phyloP scores from a whole-genome alignment of 2,329 filamentous ascomycete genomes.

The Neofusicoccum laricinum region DNA sequence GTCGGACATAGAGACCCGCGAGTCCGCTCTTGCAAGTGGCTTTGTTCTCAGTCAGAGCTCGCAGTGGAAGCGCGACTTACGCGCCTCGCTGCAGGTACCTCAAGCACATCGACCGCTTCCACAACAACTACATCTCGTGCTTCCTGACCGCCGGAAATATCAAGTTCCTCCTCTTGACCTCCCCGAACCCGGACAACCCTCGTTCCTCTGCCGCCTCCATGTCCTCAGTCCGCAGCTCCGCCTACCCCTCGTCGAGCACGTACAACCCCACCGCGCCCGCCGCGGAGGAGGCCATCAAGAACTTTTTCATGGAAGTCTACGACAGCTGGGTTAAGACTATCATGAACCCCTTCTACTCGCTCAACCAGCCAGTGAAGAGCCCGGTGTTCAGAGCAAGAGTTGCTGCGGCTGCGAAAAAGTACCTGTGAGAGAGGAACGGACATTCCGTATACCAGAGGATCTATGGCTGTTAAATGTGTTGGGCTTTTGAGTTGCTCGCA shows the following conservation, averaged over 20 bases:
- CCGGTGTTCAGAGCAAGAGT: conserved; percentile 82
- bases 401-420: conserved; percentile 86
- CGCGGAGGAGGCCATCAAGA: conserved; percentile 91
- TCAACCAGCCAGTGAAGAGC: conserved; percentile 81
- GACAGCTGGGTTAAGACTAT: conserved; percentile 95
- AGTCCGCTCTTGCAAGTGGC: too few relatives aligned
- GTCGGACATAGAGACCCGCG: conserved; percentile 21
- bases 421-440: conserved; percentile 57
- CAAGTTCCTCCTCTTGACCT: conserved; percentile 91
- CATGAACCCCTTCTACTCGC: conserved; percentile 93
- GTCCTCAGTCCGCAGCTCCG: conserved; percentile 45
- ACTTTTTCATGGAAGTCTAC: conserved; percentile 94
- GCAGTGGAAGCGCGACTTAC: neutral
- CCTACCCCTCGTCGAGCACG: conserved; percentile 63
- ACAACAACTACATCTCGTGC: conserved; percentile 90
- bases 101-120: conserved; percentile 95
- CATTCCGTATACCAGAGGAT: neutral
- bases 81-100: conserved; percentile 66
- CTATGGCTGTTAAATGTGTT: neutral
- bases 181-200: conserved; percentile 51
- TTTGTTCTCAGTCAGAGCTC: too few relatives aligned
- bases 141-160: conserved; percentile 91
- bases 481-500: too few relatives aligned
- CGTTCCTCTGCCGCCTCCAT: conserved; percentile 21
- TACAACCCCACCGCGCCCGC: conserved; percentile 80